Conservation (phyloP, 1,284 basidiomycete genomes). For the Earliella scabrosa region DNA sequence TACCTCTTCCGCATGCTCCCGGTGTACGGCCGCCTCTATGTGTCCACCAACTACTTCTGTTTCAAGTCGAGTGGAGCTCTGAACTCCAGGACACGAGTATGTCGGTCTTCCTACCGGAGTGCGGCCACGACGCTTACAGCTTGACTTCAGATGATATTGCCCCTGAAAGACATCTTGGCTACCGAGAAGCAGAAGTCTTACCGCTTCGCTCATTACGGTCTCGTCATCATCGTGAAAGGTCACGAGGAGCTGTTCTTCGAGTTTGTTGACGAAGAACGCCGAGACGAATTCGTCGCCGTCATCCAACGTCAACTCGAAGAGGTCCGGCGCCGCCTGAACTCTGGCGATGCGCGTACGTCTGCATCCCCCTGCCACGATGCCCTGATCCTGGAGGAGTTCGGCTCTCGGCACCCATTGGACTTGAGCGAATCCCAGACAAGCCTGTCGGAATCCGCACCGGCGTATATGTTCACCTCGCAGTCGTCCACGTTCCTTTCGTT, state of each 20-base stretch:
- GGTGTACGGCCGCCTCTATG: slow-evolving; percentile 83
- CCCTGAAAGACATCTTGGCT: slow-evolving; percentile 86
- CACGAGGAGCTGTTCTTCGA: slow-evolving; percentile 98
- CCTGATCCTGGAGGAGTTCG: slow-evolving; percentile 76
- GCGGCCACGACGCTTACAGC: background rate
- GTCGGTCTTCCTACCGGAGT: slow-evolving; percentile 25
- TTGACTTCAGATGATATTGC: slow-evolving; percentile 83
- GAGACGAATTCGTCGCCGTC: slow-evolving; percentile 75
- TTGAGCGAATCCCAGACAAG: slow-evolving; percentile 44
- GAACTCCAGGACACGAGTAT: slow-evolving; percentile 76
- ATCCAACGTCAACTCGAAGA: slow-evolving; percentile 85
- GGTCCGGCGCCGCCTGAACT: slow-evolving; percentile 52
- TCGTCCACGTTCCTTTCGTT: slow-evolving; percentile 94
- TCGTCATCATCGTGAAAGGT: slow-evolving; percentile 90
- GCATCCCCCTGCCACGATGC: slow-evolving; percentile 64
- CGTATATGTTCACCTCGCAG: slow-evolving; percentile 94
- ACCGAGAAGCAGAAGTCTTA: slow-evolving; percentile 87
- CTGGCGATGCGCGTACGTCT: slow-evolving; percentile 44
- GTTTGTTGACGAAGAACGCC: slow-evolving; percentile 79
- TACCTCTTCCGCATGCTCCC: slow-evolving; percentile 88
- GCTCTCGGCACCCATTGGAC: slow-evolving; percentile 46
- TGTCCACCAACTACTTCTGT: slow-evolving; percentile 89
- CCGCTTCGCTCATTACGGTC: slow-evolving; percentile 86
- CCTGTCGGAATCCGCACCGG: slow-evolving; percentile 66
- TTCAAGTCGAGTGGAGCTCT: slow-evolving; percentile 86